These are phyloP conservation scores for Chlamydomonas applanata DNA, from an alignment of 139 green algal genomes.

Conservation along the genomic window DNA sequence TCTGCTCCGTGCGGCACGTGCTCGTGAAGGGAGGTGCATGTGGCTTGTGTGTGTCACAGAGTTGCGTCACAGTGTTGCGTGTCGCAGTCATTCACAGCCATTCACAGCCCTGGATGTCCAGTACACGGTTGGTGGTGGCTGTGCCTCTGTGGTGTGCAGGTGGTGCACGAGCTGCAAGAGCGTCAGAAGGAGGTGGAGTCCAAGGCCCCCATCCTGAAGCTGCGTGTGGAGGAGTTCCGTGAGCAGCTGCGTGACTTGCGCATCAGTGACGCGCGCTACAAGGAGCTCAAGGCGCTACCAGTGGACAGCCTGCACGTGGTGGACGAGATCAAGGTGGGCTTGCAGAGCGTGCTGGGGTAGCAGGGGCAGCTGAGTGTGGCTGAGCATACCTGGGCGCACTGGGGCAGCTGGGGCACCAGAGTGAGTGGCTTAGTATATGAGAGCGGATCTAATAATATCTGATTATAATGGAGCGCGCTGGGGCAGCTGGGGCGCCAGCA, in stretches of 20 bases:
- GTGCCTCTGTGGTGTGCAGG: background rate
- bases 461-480: too few relatives aligned
- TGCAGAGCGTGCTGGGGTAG: too few relatives aligned
- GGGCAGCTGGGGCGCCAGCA: too few relatives aligned
- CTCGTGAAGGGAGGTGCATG: background rate
- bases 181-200: conserved; percentile 44
- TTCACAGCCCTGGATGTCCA: background rate
- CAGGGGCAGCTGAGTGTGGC: too few relatives aligned
- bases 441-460: too few relatives aligned
- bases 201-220: conserved; percentile 21
- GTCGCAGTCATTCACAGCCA: background rate
- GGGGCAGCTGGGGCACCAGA: too few relatives aligned
- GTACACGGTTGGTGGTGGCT: background rate
- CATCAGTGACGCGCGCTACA: conserved; percentile 28
- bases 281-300: conserved; percentile 36
- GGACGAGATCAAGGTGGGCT: conserved; percentile 34
- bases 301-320: conserved; percentile 17
- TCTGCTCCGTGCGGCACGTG: background rate
- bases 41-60: background rate
- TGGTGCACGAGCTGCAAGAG: conserved; percentile 22
- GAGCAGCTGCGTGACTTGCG: conserved; percentile 31
- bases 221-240: conserved; percentile 26
- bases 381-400: too few relatives aligned
- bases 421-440: too few relatives aligned
- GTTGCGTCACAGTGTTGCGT: background rate